Percentiles rank a stretch among this genome's conserved stretches.
These are phyloP conservation scores for Cucurbita ficifolia DNA, from an alignment of 306 rosid genomes.

Conservation along the genomic window DNA sequence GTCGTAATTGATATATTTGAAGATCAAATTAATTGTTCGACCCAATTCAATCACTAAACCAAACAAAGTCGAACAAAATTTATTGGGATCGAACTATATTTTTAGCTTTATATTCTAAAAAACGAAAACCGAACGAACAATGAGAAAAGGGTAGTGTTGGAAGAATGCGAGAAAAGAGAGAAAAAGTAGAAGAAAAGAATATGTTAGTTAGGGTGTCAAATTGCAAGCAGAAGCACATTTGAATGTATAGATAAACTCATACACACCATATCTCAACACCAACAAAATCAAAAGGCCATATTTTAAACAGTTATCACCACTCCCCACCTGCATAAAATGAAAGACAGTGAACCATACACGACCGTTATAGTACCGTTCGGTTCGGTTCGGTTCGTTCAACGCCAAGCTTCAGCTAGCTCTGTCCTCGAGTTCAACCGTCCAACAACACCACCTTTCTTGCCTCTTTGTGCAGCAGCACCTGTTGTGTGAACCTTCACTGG, in stretches of 20 bases:
- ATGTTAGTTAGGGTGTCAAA: constrained; percentile 2
- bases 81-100: not conserved
- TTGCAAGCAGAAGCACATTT: constrained; percentile 5
- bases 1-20: not conserved
- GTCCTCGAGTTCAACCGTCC: constrained; percentile 61
- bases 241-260: not conserved
- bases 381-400: constrained; percentile 24
- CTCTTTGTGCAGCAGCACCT: constrained; percentile 34
- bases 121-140: not conserved
- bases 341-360: not conserved
- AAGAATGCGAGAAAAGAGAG: not conserved
- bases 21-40: not conserved
- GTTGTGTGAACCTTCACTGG: constrained; percentile 13
- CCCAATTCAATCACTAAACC: not conserved
- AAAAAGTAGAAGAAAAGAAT: not conserved
- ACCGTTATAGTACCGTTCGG: not conserved
- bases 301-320: constrained; percentile 6
- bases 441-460: constrained; percentile 36
- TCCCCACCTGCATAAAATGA: constrained; percentile 6
- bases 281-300: constrained; percentile 3
- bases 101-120: not conserved
- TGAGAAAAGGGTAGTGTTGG: not conserved
- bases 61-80: not conserved
- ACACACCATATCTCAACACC: constrained; percentile 3
- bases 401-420: constrained; percentile 85